Base-by-base conservation (phyloP, 2,329 filamentous ascomycete genomes). In the Fusarium nygamai region DNA sequence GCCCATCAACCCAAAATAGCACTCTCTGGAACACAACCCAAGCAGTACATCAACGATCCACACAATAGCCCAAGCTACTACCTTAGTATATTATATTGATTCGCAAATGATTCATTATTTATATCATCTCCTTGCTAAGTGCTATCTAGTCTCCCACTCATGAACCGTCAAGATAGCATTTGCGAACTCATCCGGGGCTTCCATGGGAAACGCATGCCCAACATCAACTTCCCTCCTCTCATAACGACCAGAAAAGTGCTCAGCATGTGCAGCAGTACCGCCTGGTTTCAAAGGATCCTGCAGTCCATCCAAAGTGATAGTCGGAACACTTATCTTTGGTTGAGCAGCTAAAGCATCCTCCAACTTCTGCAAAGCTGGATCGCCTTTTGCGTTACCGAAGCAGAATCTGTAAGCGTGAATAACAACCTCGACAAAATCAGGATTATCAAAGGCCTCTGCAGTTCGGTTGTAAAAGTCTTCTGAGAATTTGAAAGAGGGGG, bases 401-500 rank as follows among this genome's bases (percentile, higher is more conserved):
- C 66, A 69, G 31, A 69, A 69, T 13, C 66, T 36, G 11, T 69
- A 69, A 24, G 66, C 64, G 9, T 69, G 66, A 12, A 69, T 64
- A 1, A 69, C 66, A 14, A 69, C 64, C 3, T 69, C 36, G 1
- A 56, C 64, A 5, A 69, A 69, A 29, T 69, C 66, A n/a, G 57
- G 41, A 29, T 69, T 69, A 22, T 69, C 36, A 36, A 69, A 69
- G 0, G 66, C 13, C 2, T 56, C 48, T 20, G 66, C 64, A 4
- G 66, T 64, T 4, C n/a, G 57, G n/a, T n/a, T 27, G 27, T 48
- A 69, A 24, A 63, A 63, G 9, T 22, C 31, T 27, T 53, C 31
- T 2, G 50, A 27, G n/a, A 69, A 69, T 10, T n/a, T 39, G 11
- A 69, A 69, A 1, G 64, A 44, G 7, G 66, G 66, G 1, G 64